Evolutionary conservation across 1,284 basidiomycete genomes (phyloP).

Genomic region (Agroathelia rolfsii): DNA sequence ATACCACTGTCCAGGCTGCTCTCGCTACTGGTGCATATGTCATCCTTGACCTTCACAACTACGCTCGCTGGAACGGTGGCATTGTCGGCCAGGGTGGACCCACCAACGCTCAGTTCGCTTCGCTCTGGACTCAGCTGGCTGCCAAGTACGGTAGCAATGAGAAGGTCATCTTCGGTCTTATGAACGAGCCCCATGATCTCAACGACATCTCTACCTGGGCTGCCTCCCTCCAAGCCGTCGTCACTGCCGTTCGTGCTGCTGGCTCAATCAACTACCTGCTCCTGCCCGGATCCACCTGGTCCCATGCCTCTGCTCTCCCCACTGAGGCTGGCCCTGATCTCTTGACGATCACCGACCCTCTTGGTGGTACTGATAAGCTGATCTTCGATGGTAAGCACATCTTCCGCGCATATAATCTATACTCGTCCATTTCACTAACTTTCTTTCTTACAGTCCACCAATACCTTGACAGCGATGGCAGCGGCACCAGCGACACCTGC

Average conservation of each 20-base stretch:
- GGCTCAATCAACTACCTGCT: conserved; percentile 33
- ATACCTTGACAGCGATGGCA: conserved; percentile 52
- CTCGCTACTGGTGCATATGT: conserved; percentile 32
- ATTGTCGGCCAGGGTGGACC: conserved; percentile 56
- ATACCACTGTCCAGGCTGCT: conserved; percentile 36
- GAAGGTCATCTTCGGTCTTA: conserved; percentile 47
- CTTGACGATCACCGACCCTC: conserved; percentile 44
- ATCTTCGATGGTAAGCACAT: conserved; percentile 43
- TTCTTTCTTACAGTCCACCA: too few relatives aligned
- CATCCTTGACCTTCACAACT: conserved; percentile 52
- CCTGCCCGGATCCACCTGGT: conserved; percentile 32
- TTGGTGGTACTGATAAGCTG: conserved; percentile 36
- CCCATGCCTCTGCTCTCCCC: conserved; percentile 37
- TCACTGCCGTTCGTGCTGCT: conserved; percentile 43
- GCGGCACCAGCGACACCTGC: conserved; percentile 28
- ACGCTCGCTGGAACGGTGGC: conserved; percentile 39
- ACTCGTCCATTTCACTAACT: neutral
- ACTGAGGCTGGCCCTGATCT: conserved; percentile 42
- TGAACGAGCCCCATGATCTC: conserved; percentile 49
- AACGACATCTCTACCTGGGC: conserved; percentile 36
- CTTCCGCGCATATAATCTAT: neutral
- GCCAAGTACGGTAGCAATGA: conserved; percentile 36
- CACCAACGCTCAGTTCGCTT: conserved; percentile 42
- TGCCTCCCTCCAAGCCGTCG: conserved; percentile 38
- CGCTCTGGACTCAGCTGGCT: conserved; percentile 43